Percentiles rank a stretch among this genome's conserved stretches.
Conservation (phyloP, 202 grass and related monocot species). For the Schoenoplectus tabernaemontani region DNA sequence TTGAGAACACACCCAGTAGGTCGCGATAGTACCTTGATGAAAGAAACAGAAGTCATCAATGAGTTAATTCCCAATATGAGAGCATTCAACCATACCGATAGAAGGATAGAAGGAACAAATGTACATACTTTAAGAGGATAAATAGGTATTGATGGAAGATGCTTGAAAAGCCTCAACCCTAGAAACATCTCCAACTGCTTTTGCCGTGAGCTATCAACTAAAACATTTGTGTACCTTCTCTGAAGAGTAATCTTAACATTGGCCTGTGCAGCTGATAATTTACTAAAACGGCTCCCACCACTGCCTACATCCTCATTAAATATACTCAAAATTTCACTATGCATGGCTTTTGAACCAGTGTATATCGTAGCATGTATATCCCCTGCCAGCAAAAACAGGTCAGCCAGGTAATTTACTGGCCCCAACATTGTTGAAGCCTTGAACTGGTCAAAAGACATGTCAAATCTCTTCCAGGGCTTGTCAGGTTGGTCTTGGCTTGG, state of each 20-base stretch:
- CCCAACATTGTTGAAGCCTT: conserved; percentile 79
- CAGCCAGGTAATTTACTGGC: conserved; percentile 84
- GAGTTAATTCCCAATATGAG: conserved; percentile 24
- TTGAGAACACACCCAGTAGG: conserved; percentile 91
- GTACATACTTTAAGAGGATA: conserved; percentile 80
- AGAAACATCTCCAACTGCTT: conserved; percentile 98
- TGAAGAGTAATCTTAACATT: conserved; percentile 92
- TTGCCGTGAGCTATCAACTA: conserved; percentile 88
- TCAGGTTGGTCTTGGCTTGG: conserved; percentile 61
- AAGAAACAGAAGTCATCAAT: conserved; percentile 25
- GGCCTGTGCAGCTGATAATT: conserved; percentile 82
- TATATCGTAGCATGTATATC: conserved; percentile 99
- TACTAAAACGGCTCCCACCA: conserved; percentile 58
- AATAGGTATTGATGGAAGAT: conserved; percentile 78
- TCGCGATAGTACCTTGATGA: conserved; percentile 69
- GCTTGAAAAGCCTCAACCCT: conserved; percentile 93
- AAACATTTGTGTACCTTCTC: conserved; percentile 80
- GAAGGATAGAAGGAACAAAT: conserved; percentile 19
- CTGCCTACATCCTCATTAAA: conserved; percentile 90
- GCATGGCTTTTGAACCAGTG: conserved; percentile 99
- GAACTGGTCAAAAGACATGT: conserved; percentile 90
- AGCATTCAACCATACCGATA: background rate
- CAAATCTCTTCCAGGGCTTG: conserved; percentile 96
- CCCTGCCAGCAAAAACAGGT: conserved; percentile 90
- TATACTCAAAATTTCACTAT: conserved; percentile 97